phyloP scores from a whole-genome alignment of 768 basidiomycete genomes.

The Rhizopogon rudus region DNA sequence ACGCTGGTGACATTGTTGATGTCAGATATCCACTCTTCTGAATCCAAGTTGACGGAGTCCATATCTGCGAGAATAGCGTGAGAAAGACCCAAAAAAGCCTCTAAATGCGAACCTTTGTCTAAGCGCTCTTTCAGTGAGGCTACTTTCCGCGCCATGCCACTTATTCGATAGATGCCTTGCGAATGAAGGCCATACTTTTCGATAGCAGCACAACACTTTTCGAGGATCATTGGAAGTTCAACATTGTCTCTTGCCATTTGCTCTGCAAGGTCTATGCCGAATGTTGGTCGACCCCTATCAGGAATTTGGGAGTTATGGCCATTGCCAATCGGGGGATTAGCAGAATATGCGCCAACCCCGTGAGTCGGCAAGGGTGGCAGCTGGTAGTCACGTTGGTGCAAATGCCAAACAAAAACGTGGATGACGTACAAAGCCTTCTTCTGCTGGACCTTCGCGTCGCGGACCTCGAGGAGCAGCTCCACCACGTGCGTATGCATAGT shows the following conservation, averaged over 20 bases:
- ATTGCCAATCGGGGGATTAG: conserved; percentile 19
- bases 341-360: conserved; percentile 20
- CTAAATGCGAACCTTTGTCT: conserved; percentile 64
- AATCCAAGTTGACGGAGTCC: conserved; percentile 80
- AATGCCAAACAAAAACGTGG: conserved; percentile 2
- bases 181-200: conserved; percentile 81
- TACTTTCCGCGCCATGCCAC: conserved; percentile 87
- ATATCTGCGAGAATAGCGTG: conserved; percentile 48
- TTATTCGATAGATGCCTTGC: conserved; percentile 92
- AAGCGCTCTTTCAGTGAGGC: conserved; percentile 74
- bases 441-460: conserved; percentile 80
- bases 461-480: conserved; percentile 59
- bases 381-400: conserved; percentile 26
- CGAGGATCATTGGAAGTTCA: conserved; percentile 83
- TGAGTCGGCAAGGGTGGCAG: conserved; percentile 57
- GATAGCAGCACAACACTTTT: conserved; percentile 87
- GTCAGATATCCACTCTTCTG: conserved; percentile 88
- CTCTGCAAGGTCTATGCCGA: conserved; percentile 88
- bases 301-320: conserved; percentile 28
- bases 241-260: conserved; percentile 90
- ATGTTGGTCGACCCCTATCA: conserved; percentile 77
- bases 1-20: conserved; percentile 96
- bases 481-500: conserved; percentile 89
- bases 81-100: not conserved
- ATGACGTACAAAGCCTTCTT: conserved; percentile 91